phyloP scores from a whole-genome alignment of 192 early-diverging fungal genomes.

The Podila epicladia region DNA sequence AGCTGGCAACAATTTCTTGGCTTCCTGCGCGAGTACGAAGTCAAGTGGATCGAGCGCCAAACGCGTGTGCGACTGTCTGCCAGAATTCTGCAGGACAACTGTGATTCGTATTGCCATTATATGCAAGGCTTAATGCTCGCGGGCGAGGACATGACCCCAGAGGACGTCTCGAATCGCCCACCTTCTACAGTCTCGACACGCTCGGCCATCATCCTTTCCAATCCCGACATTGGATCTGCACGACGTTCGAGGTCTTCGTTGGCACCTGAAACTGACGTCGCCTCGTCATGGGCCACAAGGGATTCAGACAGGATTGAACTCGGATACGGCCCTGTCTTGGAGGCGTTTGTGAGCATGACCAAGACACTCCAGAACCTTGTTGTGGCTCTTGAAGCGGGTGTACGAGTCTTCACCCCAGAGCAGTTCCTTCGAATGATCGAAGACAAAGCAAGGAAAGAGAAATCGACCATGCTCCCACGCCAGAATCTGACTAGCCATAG shows the following conservation, averaged over 20 bases:
- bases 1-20: neutral
- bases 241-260: neutral
- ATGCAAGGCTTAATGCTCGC: neutral
- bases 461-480: neutral
- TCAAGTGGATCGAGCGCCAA: neutral
- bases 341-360: slow-evolving; percentile 14
- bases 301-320: neutral
- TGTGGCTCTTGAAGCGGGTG: slow-evolving; percentile 8
- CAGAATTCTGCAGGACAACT: neutral
- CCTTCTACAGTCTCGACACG: too few relatives aligned
- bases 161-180: too few relatives aligned
- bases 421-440: slow-evolving; percentile 1
- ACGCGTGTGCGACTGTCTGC: neutral
- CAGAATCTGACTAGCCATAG: neutral
- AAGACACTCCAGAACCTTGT: slow-evolving; percentile 37
- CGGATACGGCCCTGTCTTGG: neutral
- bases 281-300: neutral
- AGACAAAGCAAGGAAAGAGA: neutral
- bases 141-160: too few relatives aligned
- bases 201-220: too few relatives aligned
- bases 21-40: neutral
- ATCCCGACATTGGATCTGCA: too few relatives aligned
- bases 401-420: slow-evolving; percentile 16
- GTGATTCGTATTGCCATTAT: neutral
- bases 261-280: neutral